Evolutionary conservation across 805 yeast species (phyloP).

Genomic region (Wickerhamomyces xylosicus): DNA sequence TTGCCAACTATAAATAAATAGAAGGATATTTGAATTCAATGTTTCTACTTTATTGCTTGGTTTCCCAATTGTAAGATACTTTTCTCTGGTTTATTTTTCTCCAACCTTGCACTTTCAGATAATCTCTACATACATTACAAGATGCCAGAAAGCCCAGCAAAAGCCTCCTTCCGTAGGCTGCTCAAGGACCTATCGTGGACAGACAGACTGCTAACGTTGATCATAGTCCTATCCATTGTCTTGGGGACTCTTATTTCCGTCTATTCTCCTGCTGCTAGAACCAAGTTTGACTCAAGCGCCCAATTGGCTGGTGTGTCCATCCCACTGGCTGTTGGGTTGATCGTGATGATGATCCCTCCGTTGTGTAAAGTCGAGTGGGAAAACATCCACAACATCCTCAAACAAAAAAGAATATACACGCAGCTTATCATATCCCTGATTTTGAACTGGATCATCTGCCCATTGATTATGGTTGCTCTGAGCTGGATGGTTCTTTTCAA

Average conservation of each 20-base stretch:
- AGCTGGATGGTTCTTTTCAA: conserved; percentile 43
- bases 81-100: no score
- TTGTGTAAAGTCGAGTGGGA: conserved; percentile 47
- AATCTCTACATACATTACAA: no score
- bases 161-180: background rate
- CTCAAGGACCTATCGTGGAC: conserved; percentile 11
- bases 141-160: no score
- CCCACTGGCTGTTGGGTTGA: conserved; percentile 39
- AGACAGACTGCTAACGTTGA: conserved; percentile 27
- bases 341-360: conserved; percentile 50
- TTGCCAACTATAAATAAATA: no score
- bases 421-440: conserved; percentile 30
- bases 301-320: conserved; percentile 29
- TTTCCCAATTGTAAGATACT: no score
- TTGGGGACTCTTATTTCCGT: conserved; percentile 31
- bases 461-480: conserved; percentile 44
- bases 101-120: no score
- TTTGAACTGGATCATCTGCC: conserved; percentile 47
- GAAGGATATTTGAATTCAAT: no score
- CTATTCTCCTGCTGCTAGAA: conserved; percentile 26
- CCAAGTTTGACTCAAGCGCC: conserved; percentile 24
- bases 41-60: no score
- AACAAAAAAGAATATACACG: conserved; percentile 14
- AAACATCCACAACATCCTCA: conserved; percentile 21
- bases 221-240: conserved; percentile 26